These are phyloP conservation scores for Calonectria hawksworthii DNA, from an alignment of 2,329 filamentous ascomycete species.

Conservation along the genomic window DNA sequence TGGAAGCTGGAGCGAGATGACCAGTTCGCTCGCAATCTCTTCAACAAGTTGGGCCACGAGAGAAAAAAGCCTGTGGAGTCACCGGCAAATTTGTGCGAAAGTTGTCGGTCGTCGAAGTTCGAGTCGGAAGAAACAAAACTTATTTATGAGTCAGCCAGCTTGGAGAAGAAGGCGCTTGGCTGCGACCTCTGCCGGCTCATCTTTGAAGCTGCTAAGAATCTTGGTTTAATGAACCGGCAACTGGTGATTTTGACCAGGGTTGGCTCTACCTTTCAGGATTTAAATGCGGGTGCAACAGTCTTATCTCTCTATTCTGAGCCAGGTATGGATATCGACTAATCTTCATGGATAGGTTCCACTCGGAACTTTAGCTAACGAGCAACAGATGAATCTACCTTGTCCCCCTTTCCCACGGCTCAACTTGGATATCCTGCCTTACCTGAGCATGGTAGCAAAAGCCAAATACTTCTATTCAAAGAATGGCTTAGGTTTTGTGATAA, in stretches of 20 bases:
- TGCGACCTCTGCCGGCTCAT: background rate
- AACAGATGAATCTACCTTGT: background rate
- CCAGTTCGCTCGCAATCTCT: background rate
- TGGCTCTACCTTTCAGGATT: background rate
- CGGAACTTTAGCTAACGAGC: background rate
- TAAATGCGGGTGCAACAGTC: background rate
- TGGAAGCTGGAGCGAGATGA: background rate
- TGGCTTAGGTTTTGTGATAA: background rate
- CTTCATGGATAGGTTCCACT: rapidly evolving
- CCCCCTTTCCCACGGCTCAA: background rate
- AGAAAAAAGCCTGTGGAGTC: background rate
- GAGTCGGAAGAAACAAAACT: background rate
- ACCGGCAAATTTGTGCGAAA: background rate
- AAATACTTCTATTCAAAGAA: background rate
- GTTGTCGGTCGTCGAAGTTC: background rate
- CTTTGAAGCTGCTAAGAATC: background rate
- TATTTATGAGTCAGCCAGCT: background rate
- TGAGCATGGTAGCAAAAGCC: background rate
- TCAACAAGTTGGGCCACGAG: background rate
- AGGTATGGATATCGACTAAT: background rate
- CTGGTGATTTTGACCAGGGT: background rate
- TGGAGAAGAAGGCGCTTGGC: background rate
- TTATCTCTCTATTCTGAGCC: background rate
- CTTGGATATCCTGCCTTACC: background rate
- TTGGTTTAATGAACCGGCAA: background rate